Evolutionary conservation across 768 basidiomycete species (phyloP).

Genomic region (Melanogaster broomeanus): DNA sequence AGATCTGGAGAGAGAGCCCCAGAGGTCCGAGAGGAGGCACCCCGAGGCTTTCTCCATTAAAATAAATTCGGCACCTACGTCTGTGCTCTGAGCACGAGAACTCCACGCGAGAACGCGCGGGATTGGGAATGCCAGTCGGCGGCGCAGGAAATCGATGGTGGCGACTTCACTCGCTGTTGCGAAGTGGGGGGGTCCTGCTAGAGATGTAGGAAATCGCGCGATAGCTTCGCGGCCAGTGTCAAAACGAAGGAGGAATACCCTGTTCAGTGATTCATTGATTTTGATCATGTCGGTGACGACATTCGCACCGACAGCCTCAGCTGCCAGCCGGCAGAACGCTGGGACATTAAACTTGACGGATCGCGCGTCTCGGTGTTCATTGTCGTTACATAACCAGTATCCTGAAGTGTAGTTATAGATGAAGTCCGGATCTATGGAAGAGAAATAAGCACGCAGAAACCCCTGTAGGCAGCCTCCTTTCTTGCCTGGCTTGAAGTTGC

Average conservation of each 20-base stretch:
- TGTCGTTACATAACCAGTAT: slow-evolving; percentile 29
- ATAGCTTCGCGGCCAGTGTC: slow-evolving; percentile 12
- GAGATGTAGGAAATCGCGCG: slow-evolving; percentile 16
- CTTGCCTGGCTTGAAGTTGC: slow-evolving; percentile 7
- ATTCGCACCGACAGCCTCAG: slow-evolving; percentile 9
- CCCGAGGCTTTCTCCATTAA: slow-evolving; percentile 35
- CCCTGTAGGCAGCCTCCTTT: not conserved
- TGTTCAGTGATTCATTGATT: slow-evolving; percentile 14
- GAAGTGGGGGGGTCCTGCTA: slow-evolving; percentile 29
- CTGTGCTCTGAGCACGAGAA: slow-evolving; percentile 17
- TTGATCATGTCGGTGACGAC: slow-evolving; percentile 19
- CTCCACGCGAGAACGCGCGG: slow-evolving; percentile 35
- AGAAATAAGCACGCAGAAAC: not conserved
- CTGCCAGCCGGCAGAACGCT: slow-evolving; percentile 18
- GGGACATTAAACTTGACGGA: slow-evolving; percentile 17
- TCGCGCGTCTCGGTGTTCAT: slow-evolving; percentile 10
- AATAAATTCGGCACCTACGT: slow-evolving; percentile 36
- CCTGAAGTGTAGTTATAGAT: slow-evolving; percentile 10
- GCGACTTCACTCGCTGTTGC: slow-evolving; percentile 40
- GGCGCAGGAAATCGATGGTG: slow-evolving; percentile 34
- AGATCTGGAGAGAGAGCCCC: slow-evolving; percentile 8
- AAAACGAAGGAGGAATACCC: slow-evolving; percentile 15
- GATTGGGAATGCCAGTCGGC: slow-evolving; percentile 26
- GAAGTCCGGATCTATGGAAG: slow-evolving; percentile 3
- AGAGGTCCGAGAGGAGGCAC: slow-evolving; percentile 17